phyloP scores from a whole-genome alignment of 78 protist species.

The Isochrysis galbana region DNA sequence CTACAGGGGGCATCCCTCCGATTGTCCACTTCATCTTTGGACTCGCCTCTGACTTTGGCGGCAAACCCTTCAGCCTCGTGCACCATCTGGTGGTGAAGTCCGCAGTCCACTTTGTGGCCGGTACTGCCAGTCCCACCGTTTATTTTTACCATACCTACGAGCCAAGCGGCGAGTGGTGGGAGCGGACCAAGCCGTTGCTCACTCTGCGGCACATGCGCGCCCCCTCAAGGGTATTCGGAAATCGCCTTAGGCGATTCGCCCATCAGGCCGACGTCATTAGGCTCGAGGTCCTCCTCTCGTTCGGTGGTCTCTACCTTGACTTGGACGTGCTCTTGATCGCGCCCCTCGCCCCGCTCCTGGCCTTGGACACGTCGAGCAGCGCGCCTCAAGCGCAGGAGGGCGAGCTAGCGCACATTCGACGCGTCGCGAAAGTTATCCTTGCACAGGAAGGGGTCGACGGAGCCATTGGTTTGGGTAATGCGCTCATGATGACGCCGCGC shows the following conservation, averaged over 20 bases:
- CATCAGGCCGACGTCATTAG: conserved; percentile 33
- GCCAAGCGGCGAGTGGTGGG: conserved; percentile 39
- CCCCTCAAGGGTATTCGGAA: not conserved
- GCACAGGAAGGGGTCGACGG: conserved; percentile 7
- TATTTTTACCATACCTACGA: conserved; percentile 17
- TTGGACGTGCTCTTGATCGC: conserved; percentile 26
- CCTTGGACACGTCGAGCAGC: too few relatives aligned
- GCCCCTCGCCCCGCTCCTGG: not conserved
- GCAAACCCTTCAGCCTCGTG: conserved; percentile 39
- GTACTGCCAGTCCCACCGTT: not conserved
- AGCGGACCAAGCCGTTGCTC: not conserved
- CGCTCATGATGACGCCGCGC: not conserved
- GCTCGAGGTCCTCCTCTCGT: not conserved
- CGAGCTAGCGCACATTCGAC: too few relatives aligned
- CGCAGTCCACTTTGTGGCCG: not conserved
- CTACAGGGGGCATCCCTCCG: not conserved
- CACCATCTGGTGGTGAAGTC: conserved; percentile 24
- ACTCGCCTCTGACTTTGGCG: conserved; percentile 31
- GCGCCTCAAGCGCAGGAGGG: too few relatives aligned
- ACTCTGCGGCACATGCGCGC: not conserved
- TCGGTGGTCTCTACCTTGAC: conserved; percentile 47
- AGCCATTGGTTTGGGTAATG: not conserved
- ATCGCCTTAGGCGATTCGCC: not conserved
- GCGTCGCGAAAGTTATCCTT: not conserved
- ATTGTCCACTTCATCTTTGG: conserved; percentile 35